Evolutionary conservation across 2,329 filamentous ascomycete genomes (phyloP).

Genomic region (Rhexocercosporidium sp.): DNA sequence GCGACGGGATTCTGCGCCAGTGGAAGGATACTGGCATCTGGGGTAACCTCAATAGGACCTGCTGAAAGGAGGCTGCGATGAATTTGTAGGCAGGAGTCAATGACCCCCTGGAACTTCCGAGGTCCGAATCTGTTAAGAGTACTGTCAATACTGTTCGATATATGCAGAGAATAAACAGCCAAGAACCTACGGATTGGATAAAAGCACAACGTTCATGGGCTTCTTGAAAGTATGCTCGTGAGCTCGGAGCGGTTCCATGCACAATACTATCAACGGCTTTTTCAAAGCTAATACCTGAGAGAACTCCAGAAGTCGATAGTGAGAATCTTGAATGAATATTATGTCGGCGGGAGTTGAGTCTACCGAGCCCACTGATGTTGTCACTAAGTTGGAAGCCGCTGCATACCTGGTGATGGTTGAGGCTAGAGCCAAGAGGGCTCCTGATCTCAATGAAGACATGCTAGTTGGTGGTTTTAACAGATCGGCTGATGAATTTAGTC

Average conservation of each 20-base stretch:
- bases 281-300: neutral
- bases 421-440: neutral
- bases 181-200: slow-evolving; percentile 13
- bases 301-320: neutral
- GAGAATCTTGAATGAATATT: neutral
- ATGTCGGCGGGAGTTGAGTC: neutral
- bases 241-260: neutral
- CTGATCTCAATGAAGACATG: neutral
- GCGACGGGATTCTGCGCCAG: neutral
- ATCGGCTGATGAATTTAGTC: neutral
- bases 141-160: neutral
- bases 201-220: slow-evolving; percentile 6
- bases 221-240: slow-evolving; percentile 4
- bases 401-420: neutral
- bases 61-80: neutral
- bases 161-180: neutral
- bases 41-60: neutral
- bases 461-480: neutral
- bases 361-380: neutral
- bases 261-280: neutral
- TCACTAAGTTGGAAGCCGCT: neutral
- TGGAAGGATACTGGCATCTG: too few species aligned
- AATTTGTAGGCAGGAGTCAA: slow-evolving; percentile 1
- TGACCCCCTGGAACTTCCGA: neutral
- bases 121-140: slow-evolving; percentile 11